Base-by-base conservation (phyloP, 2,329 filamentous ascomycete genomes). In the Epichloe festucae region DNA sequence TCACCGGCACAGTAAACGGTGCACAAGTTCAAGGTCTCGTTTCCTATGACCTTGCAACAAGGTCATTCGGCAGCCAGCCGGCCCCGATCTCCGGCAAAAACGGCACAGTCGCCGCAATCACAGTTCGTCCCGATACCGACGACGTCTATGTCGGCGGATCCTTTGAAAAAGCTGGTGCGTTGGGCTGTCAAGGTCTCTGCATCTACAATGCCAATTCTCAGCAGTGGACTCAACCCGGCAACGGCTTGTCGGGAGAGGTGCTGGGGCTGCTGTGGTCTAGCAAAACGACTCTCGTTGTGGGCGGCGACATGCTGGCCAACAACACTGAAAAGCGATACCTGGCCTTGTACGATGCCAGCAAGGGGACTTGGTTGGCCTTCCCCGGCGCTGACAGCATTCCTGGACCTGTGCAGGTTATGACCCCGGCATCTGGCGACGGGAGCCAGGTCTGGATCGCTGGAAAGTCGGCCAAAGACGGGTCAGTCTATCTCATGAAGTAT, bases 141-240 rank as follows among this genome's bases (percentile, higher is more conserved):
- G 81, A 93, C 48, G 75, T 98, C 12, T 98, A 86, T 62, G 85
- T 98, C 35, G 91, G 85, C 39, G 93, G 93, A 35, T 81, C 78
- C 10, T 98, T 97, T 62, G 73, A 80, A n/a, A 80, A 78, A 35
- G 93, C 89, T 17, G 93, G 93, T 31, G 84, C 85, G 4, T 76
- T 97, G 34, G 82, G 80, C 42, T 98, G 93, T 64, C 82, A 85
- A 3, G 83, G 81, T 46, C 78, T 98, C 23, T 98, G 93, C 68
- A 73, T 85, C 53, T 95, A 87, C 69, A 82, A 85, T 62, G 80
- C 82, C 2, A 71, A 78, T 7, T 75, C 76, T 4, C 77, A 76
- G 14, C 84, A 90, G 60, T 98, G 91, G 91, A 85, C 77, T 60
- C 79, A 85, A 39, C 86, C 89, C 14, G 89, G 89, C 8, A 79